These are phyloP conservation scores for Ceriops decandra DNA, from an alignment of 345 rosid genomes.

Conservation along the genomic window DNA sequence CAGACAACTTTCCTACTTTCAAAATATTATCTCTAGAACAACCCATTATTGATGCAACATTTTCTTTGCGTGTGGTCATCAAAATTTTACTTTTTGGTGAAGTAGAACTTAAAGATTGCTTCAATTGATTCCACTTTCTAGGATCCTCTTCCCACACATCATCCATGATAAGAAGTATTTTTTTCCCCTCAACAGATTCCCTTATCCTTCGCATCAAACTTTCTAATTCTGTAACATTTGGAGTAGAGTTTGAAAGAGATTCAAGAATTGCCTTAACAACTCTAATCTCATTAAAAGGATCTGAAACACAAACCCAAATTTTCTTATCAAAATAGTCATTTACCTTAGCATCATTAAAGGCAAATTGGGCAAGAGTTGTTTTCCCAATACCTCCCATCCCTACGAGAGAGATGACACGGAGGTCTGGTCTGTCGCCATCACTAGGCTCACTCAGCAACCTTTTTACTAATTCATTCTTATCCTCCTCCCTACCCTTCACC, in stretches of 20 bases:
- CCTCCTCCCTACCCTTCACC: background rate
- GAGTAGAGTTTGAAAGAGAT: background rate
- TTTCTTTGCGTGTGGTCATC: too few relatives aligned
- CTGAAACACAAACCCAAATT: slow-evolving; percentile 3
- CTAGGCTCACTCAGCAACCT: background rate
- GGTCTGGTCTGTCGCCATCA: background rate
- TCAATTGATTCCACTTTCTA: too few relatives aligned
- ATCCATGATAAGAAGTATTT: too few relatives aligned
- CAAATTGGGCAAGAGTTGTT: background rate
- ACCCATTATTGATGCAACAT: too few relatives aligned
- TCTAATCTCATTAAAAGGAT: background rate
- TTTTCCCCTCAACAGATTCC: too few relatives aligned
- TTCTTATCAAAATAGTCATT: background rate
- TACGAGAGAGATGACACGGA: background rate
- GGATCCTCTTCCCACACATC: too few relatives aligned
- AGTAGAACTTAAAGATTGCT: too few relatives aligned
- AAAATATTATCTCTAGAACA: too few relatives aligned
- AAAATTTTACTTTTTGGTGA: too few relatives aligned
- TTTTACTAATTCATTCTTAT: background rate
- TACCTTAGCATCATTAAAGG: background rate
- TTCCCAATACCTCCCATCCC: slow-evolving; percentile 3
- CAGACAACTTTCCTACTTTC: accelerated
- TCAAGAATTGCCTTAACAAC: background rate
- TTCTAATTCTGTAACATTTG: too few relatives aligned
- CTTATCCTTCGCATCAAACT: too few relatives aligned